A percentile compares a stretch with the other conserved stretches of the same genome.
These are phyloP conservation scores for Circinella umbellata DNA, from an alignment of 371 early-diverging fungal species.

Conservation along the genomic window DNA sequence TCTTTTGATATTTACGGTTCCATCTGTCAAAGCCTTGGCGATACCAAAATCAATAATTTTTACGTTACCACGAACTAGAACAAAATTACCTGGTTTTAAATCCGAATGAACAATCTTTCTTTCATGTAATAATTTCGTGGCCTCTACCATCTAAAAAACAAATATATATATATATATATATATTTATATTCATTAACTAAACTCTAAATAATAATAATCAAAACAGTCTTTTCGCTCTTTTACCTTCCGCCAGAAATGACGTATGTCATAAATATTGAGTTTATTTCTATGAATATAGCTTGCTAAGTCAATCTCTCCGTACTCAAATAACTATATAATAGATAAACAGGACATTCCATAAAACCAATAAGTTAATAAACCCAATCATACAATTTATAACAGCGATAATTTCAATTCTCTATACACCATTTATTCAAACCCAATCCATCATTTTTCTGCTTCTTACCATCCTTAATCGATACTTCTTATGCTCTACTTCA, in stretches of 20 bases:
- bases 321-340: neutral
- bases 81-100: conserved; percentile 96
- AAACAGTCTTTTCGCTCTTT: neutral
- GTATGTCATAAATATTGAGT: neutral
- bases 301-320: neutral
- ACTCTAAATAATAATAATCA: neutral
- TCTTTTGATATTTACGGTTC: conserved; percentile 94
- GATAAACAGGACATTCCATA: no score
- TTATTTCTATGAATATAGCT: neutral
- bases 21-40: conserved; percentile 90
- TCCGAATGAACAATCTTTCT: conserved; percentile 94
- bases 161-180: neutral
- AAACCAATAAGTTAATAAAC: no score
- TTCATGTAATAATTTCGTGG: conserved; percentile 89
- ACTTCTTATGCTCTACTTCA: neutral
- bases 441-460: neutral
- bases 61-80: conserved; percentile 80
- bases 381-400: no score
- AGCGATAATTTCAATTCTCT: neutral
- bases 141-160: conserved; percentile 82
- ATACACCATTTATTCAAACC: neutral
- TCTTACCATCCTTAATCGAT: neutral
- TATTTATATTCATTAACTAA: no score
- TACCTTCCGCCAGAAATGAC: neutral
- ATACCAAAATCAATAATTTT: conserved; percentile 99